Percentiles rank a stretch among this genome's conserved stretches.
Conservation (phyloP, 1,284 basidiomycete species). For the Tremellales sp. region DNA sequence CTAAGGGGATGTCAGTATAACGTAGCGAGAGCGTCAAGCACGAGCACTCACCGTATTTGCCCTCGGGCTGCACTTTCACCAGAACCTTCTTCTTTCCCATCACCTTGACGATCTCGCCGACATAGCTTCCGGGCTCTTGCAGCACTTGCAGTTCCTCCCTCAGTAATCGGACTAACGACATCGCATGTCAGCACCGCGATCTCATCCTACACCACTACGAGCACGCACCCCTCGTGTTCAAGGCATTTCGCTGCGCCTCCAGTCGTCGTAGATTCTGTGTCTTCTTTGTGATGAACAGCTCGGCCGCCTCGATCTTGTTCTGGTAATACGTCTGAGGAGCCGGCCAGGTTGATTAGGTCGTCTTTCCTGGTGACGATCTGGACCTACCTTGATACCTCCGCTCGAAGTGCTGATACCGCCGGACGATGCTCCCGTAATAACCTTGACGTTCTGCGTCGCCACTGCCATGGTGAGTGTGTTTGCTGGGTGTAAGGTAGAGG, state of each 20-base stretch:
- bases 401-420: too few species aligned
- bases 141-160: conserved; percentile 91
- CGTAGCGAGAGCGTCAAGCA: neutral
- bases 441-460: conserved; percentile 26
- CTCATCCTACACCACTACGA: neutral
- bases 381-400: conserved; percentile 35
- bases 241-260: conserved; percentile 92
- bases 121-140: conserved; percentile 95
- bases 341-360: neutral
- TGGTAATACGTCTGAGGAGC: conserved; percentile 75
- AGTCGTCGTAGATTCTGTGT: conserved; percentile 93
- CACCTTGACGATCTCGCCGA: conserved; percentile 95
- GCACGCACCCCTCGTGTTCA: conserved; percentile 82
- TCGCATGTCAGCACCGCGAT: conserved; percentile 13
- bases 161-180: conserved; percentile 69
- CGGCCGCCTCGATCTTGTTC: conserved; percentile 89
- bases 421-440: conserved; percentile 10
- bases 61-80: conserved; percentile 98
- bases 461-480: too few species aligned
- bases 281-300: conserved; percentile 89
- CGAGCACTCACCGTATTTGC: conserved; percentile 80
- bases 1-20: conserved; percentile 49
- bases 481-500: neutral
- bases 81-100: conserved; percentile 99
- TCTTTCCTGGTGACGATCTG: neutral